These are phyloP conservation scores for Mucor sp. DNA, from an alignment of 371 early-diverging fungal species.

Conservation along the genomic window DNA sequence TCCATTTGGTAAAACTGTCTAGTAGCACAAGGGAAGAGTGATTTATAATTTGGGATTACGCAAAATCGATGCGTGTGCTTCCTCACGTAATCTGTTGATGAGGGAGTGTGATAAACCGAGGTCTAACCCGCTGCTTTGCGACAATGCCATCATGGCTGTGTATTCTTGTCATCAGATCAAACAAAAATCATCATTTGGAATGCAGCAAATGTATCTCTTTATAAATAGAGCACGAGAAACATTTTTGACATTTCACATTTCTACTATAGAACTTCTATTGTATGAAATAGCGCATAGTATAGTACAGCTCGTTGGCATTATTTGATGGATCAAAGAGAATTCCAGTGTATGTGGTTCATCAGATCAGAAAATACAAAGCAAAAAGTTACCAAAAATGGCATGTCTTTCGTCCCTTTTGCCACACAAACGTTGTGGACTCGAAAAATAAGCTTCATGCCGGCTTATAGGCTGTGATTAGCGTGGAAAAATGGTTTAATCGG, in stretches of 20 bases:
- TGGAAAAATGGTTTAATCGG: background rate
- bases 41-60: background rate
- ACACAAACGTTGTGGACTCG: background rate
- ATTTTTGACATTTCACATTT: background rate
- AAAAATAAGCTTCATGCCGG: background rate
- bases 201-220: background rate
- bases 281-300: background rate
- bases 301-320: background rate
- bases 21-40: background rate
- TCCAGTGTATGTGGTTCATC: background rate
- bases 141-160: background rate
- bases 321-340: background rate
- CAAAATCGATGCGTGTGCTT: background rate
- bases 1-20: background rate
- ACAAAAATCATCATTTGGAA: background rate
- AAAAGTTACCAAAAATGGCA: background rate
- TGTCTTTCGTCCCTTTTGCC: background rate
- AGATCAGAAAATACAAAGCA: background rate
- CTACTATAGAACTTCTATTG: background rate
- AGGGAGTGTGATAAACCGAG: background rate
- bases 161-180: background rate
- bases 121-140: background rate
- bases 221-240: no score
- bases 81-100: background rate
- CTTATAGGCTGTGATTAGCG: background rate